A percentile compares a stretch with the other conserved stretches of the same genome.
Conservation (phyloP, 1,284 basidiomycete genomes). For the Malassezia dermatis region DNA sequence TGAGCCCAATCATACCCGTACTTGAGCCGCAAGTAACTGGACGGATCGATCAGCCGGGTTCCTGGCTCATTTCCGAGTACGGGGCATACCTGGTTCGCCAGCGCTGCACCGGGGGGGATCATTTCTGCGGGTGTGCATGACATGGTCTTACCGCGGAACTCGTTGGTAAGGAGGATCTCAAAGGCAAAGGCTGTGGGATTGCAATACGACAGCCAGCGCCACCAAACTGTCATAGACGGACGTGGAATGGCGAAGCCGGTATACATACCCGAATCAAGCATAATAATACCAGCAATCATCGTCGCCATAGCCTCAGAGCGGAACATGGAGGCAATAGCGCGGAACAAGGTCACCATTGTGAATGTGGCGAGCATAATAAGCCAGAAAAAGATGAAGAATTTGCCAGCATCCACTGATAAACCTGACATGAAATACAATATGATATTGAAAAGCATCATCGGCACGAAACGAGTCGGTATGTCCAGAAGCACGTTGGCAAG, state of each 20-base stretch:
- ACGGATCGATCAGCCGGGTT: slow-evolving; percentile 19
- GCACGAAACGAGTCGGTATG: slow-evolving; percentile 27
- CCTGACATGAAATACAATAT: slow-evolving; percentile 38
- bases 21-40: slow-evolving; percentile 18
- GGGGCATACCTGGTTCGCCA: slow-evolving; percentile 29
- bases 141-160: slow-evolving; percentile 27
- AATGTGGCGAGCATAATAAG: slow-evolving; percentile 20
- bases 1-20: slow-evolving; percentile 26
- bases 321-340: slow-evolving; percentile 21
- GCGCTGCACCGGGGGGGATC: slow-evolving; percentile 19
- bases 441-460: slow-evolving; percentile 25
- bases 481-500: slow-evolving; percentile 32
- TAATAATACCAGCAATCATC: slow-evolving; percentile 29
- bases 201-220: slow-evolving; percentile 38
- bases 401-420: slow-evolving; percentile 20
- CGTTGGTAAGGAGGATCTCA: slow-evolving; percentile 38
- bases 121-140: slow-evolving; percentile 20
- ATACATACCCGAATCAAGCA: slow-evolving; percentile 31
- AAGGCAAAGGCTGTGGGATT: slow-evolving; percentile 36
- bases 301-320: slow-evolving; percentile 26
- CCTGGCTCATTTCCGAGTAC: slow-evolving; percentile 26
- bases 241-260: slow-evolving; percentile 38
- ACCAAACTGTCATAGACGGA: slow-evolving; percentile 36
- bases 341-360: slow-evolving; percentile 39
- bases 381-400: slow-evolving; percentile 34